Base-by-base conservation (phyloP, 2,329 filamentous ascomycete species). In the Aspergillus versicolor region DNA sequence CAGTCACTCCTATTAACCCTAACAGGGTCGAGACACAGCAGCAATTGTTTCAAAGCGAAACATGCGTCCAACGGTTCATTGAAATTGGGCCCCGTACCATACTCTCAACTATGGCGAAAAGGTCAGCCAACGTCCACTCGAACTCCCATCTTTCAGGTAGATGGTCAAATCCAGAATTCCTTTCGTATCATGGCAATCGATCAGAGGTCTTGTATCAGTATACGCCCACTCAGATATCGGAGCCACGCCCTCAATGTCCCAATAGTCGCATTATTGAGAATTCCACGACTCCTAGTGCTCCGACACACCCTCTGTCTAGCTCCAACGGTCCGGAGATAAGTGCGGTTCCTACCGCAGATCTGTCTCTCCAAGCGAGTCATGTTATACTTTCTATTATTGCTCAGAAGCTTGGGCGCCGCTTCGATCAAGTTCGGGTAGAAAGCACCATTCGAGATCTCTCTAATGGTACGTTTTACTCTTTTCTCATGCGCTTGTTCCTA, bases 1-100 rank as follows among this genome's bases (percentile, higher is more conserved):
- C 3, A 13, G 6, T 4, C 30, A 32, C 2, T 17, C 2, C 38
- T 45, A 15, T 50, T 61, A 19, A 65, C 24, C 12, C 56, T 42
- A 2, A n/a, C 46, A 64, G 73, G 74, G 75, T 76, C 51, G 69
- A 75, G 37, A 76, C 75, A 2, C 75, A 77, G 59, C 66, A 76
- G 53, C 54, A 67, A 15, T 54, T 77, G 11, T 64, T 63, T 72
- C 17, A 55, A 43, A 19, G 60, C 19, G 6, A 67, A 4, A 53
- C 60, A 22, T 57, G 65, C 15, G 67, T 68, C 27, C 63, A 72
- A 43, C 65, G 72, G 13, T 63, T 74, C 30, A 65, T 78, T 44
- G 75, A 78, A 61, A 68, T 77, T 48, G 76, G 75, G 4, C 75
- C 75, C 0, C 64, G 69, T 5, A 63, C 69, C 21, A 74, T 67